A percentile compares a stretch with the other conserved stretches of the same genome.
Evolutionary conservation across 2,329 filamentous ascomycete genomes (phyloP).

Genomic region (Conoideocrella luteorostrata): DNA sequence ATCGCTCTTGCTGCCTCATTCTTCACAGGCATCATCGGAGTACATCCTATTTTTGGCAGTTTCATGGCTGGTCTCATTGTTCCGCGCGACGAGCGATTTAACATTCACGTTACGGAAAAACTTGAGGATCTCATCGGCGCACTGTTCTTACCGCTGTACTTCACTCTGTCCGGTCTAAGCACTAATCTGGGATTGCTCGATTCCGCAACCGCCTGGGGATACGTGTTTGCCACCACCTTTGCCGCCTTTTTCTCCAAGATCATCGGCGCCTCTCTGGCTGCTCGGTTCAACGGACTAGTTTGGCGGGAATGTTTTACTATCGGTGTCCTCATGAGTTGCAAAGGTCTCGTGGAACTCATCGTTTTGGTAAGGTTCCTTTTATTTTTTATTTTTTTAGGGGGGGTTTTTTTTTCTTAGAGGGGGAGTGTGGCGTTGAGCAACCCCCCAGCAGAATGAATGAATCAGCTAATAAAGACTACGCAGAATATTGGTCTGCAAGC

Average conservation of each 20-base stretch:
- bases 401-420: no score
- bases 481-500: slow-evolving; percentile 74
- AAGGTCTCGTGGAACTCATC: slow-evolving; percentile 89
- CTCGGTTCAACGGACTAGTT: slow-evolving; percentile 66
- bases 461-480: background rate
- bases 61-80: slow-evolving; percentile 87
- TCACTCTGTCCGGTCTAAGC: slow-evolving; percentile 82
- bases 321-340: slow-evolving; percentile 91
- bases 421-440: no score
- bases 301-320: slow-evolving; percentile 90
- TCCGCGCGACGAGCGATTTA: slow-evolving; percentile 82
- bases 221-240: slow-evolving; percentile 74
- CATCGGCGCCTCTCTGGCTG: slow-evolving; percentile 72
- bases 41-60: slow-evolving; percentile 90
- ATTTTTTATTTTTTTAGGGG: no score
- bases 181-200: slow-evolving; percentile 83
- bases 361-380: slow-evolving; percentile 75
- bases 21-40: slow-evolving; percentile 83
- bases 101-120: slow-evolving; percentile 87
- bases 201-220: slow-evolving; percentile 78
- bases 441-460: no score
- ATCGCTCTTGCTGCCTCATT: slow-evolving; percentile 74
- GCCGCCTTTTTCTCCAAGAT: slow-evolving; percentile 85
- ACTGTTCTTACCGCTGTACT: slow-evolving; percentile 84
- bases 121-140: slow-evolving; percentile 84